These are phyloP conservation scores for Coccomyxa sp. DNA, from an alignment of 139 green algal genomes.

Conservation along the genomic window DNA sequence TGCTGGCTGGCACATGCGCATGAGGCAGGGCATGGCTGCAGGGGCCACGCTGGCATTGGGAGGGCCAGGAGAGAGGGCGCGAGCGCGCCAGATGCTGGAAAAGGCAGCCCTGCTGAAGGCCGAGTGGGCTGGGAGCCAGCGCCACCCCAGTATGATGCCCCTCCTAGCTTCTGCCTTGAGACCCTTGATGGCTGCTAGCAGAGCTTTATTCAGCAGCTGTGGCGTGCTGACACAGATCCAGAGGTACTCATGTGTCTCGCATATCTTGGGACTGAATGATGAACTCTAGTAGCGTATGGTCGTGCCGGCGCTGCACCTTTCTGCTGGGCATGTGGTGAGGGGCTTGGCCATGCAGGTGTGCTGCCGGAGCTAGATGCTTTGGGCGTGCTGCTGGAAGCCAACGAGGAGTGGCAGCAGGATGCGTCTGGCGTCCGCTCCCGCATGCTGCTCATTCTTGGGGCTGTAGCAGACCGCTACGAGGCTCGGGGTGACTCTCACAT, in stretches of 20 bases:
- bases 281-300: too few relatives aligned
- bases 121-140: slow-evolving; percentile 18
- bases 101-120: slow-evolving; percentile 48
- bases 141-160: slow-evolving; percentile 30
- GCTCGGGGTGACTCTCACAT: neutral
- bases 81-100: slow-evolving; percentile 35
- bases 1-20: neutral
- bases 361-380: slow-evolving; percentile 41
- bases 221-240: too few relatives aligned
- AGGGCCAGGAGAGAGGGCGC: slow-evolving; percentile 20
- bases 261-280: too few relatives aligned
- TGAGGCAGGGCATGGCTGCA: neutral
- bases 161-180: too few relatives aligned
- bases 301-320: too few relatives aligned
- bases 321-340: neutral
- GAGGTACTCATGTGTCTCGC: too few relatives aligned
- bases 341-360: slow-evolving; percentile 13
- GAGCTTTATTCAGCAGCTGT: too few relatives aligned
- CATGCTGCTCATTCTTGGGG: slow-evolving; percentile 14
- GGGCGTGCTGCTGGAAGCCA: slow-evolving; percentile 13
- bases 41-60: slow-evolving; percentile 32
- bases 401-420: slow-evolving; percentile 31
- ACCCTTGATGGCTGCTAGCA: too few relatives aligned
- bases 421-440: slow-evolving; percentile 23
- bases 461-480: slow-evolving; percentile 22